These are phyloP conservation scores for Heritiera fomes DNA, from an alignment of 345 rosid species.

Conservation along the genomic window DNA sequence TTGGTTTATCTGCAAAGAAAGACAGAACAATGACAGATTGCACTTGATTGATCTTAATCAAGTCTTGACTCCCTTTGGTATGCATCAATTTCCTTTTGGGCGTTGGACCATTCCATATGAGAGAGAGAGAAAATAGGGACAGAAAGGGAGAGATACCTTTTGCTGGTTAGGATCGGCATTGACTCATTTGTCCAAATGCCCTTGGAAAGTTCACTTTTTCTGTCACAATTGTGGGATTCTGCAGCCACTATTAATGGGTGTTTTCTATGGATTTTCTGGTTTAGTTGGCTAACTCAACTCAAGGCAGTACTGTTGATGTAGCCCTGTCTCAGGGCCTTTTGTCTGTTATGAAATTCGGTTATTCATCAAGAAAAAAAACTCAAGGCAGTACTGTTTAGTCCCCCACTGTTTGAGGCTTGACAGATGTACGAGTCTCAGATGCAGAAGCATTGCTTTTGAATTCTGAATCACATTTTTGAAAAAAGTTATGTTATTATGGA, in stretches of 20 bases:
- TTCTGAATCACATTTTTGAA: conserved; percentile 10
- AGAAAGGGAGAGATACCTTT: conserved; percentile 31
- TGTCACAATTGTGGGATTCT: conserved; percentile 35
- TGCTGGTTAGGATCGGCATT: conserved; percentile 60
- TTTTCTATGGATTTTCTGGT: not conserved
- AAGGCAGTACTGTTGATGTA: not conserved
- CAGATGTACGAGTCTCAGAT: not conserved
- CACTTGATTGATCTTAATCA: not conserved
- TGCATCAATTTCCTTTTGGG: conserved; percentile 4
- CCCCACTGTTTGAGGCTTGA: not conserved
- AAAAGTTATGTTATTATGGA: not conserved
- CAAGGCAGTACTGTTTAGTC: not conserved
- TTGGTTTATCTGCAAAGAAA: not conserved
- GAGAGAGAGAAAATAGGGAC: conserved; percentile 30
- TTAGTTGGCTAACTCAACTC: not conserved
- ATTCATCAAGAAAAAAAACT: not conserved
- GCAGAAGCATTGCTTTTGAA: not conserved
- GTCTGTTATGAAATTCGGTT: no score
- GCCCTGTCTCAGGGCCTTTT: no score
- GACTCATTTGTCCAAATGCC: conserved; percentile 49
- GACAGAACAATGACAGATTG: not conserved
- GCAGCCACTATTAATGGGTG: not conserved
- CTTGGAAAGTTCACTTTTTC: conserved; percentile 51
- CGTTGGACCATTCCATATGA: conserved; percentile 2
- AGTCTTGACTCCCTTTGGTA: not conserved